phyloP scores from a whole-genome alignment of 768 basidiomycete species.

The Royoungia palumana region DNA sequence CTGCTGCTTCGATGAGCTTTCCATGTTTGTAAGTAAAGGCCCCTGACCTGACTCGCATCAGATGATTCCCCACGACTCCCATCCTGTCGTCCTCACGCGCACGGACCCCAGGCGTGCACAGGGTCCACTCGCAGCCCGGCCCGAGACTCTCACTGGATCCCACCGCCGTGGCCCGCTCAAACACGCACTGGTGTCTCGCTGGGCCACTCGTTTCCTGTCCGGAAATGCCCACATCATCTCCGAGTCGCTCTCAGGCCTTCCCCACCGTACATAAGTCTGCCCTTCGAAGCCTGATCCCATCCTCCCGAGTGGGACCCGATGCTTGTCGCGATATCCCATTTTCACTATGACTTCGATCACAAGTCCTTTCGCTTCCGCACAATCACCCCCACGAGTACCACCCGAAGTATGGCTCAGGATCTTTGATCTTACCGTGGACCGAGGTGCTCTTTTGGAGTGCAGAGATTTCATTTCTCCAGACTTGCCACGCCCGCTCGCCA shows the following conservation, averaged over 20 bases:
- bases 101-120: neutral
- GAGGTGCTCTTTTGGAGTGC: conserved; percentile 11
- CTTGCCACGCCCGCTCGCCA: conserved; percentile 18
- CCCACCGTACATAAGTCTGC: conserved; percentile 8
- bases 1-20: neutral
- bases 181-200: neutral
- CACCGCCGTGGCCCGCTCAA: neutral
- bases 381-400: conserved; percentile 12
- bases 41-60: too few species aligned
- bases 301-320: neutral
- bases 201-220: neutral
- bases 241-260: conserved; percentile 15
- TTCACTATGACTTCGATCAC: conserved; percentile 11
- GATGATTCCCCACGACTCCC: too few species aligned
- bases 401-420: conserved; percentile 31
- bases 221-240: conserved; percentile 1
- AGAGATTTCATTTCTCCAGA: conserved; percentile 11
- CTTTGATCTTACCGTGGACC: conserved; percentile 19
- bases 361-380: neutral
- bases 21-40: too few species aligned
- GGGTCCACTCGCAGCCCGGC: neutral
- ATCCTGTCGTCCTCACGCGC: too few species aligned
- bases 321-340: neutral
- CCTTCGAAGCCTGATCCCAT: neutral
- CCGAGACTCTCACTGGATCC: neutral